A percentile compares a stretch with the other conserved stretches of the same genome.
These are phyloP conservation scores for Phytophthora citrophthora DNA, from an alignment of 352 stramenopile genomes.

Conservation along the genomic window DNA sequence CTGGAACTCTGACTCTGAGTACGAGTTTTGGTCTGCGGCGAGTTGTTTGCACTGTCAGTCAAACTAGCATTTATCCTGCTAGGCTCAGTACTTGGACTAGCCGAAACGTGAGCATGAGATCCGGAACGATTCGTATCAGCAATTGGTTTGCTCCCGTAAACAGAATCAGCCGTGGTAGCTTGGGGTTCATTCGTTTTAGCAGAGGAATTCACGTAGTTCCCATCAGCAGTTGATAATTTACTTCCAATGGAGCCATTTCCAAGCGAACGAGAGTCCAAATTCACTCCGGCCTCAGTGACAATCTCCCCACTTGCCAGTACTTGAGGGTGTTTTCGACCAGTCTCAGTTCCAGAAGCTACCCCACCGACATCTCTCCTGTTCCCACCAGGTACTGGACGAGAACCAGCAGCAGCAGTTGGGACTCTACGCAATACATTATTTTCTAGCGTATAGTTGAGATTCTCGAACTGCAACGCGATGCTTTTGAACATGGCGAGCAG, in stretches of 20 bases:
- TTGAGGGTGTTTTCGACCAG: too few species aligned
- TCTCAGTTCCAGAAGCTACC: neutral
- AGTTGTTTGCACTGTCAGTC: neutral
- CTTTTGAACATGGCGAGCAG: conserved; percentile 68
- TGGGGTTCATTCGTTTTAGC: neutral
- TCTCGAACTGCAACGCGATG: conserved; percentile 62
- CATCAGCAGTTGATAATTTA: neutral
- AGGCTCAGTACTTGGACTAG: neutral
- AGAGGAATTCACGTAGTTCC: neutral
- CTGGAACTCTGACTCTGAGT: conserved; percentile 7
- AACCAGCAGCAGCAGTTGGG: conserved; percentile 2
- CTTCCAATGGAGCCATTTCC: neutral
- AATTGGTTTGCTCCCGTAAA: neutral
- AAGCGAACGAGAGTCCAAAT: neutral
- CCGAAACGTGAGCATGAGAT: neutral
- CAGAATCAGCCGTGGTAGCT: neutral
- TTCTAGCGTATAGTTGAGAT: conserved; percentile 50
- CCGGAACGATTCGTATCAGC: neutral
- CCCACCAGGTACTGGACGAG: conserved; percentile 1
- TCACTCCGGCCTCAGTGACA: neutral
- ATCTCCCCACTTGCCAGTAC: neutral
- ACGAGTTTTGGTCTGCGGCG: neutral
- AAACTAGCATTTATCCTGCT: neutral
- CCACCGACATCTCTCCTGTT: neutral
- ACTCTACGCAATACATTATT: conserved; percentile 38